A percentile compares a stretch with the other conserved stretches of the same genome.
phyloP scores from a whole-genome alignment of 345 rosid species.

The Populus tremula region DNA sequence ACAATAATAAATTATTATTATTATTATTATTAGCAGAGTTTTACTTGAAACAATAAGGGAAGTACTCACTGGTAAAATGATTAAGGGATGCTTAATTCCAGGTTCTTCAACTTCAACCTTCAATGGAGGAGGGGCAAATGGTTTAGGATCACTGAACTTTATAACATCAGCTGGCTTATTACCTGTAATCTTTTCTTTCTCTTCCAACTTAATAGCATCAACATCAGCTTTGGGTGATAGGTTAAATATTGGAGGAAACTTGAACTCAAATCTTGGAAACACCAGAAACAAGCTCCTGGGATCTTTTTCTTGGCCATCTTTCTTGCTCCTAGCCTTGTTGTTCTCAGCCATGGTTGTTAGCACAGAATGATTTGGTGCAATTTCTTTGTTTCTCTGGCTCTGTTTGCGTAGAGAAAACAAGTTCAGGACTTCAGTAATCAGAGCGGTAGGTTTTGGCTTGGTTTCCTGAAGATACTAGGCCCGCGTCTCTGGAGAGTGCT shows the following conservation, averaged over 20 bases:
- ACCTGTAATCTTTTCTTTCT: not conserved
- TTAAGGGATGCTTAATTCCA: not conserved
- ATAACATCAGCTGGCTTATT: not conserved
- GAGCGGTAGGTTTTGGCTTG: too few relatives aligned
- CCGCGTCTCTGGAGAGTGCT: too few relatives aligned
- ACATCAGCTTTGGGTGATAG: not conserved
- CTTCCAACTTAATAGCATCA: not conserved
- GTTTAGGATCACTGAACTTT: not conserved
- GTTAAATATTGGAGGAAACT: not conserved
- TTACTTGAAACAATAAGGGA: not conserved
- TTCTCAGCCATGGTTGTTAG: not conserved
- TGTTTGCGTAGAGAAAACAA: not conserved
- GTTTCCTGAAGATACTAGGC: too few relatives aligned
- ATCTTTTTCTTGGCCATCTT: not conserved
- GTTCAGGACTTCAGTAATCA: too few relatives aligned
- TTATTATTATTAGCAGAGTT: too few relatives aligned
- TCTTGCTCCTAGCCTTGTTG: not conserved
- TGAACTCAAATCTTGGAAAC: not conserved
- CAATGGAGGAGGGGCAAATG: not conserved
- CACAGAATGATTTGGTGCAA: not conserved
- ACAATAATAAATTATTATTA: too few relatives aligned
- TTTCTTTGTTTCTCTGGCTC: not conserved
- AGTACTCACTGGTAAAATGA: not conserved
- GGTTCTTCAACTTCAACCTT: not conserved
- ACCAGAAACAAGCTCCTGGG: not conserved